These are phyloP conservation scores for Phialocephala subalpina DNA, from an alignment of 2,329 filamentous ascomycete species.

Conservation along the genomic window DNA sequence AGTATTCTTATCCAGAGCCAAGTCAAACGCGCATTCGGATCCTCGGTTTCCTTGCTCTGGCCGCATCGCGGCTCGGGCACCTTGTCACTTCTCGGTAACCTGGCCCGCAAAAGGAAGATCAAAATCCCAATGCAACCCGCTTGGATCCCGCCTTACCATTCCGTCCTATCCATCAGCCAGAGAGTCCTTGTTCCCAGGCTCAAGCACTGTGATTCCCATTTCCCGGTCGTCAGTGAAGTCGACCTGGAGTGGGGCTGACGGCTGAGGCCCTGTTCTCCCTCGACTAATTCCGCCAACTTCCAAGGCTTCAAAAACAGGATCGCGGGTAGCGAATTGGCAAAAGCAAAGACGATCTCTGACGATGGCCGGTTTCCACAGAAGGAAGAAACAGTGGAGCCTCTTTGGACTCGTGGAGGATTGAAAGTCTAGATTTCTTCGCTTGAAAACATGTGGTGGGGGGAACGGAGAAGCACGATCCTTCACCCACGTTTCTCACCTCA, in stretches of 20 bases:
- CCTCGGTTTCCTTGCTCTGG: not conserved
- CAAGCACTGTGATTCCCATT: no score
- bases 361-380: no score
- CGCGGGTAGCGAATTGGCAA: not conserved
- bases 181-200: not conserved
- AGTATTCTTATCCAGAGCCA: not conserved
- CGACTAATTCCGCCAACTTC: no score
- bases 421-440: not conserved
- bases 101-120: not conserved
- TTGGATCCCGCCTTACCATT: not conserved
- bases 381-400: no score
- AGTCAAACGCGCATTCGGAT: not conserved
- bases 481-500: not conserved
- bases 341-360: not conserved
- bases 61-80: not conserved
- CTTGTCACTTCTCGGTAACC: not conserved
- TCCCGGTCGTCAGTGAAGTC: no score
- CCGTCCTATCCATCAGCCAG: not conserved
- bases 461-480: not conserved
- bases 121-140: not conserved
- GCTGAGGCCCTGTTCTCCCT: no score
- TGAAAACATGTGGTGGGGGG: not conserved
- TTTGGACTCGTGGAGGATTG: not conserved
- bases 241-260: not conserved
- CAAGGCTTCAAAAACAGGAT: not conserved